phyloP scores from a whole-genome alignment of 768 basidiomycete genomes.

The Calocera viscosa region DNA sequence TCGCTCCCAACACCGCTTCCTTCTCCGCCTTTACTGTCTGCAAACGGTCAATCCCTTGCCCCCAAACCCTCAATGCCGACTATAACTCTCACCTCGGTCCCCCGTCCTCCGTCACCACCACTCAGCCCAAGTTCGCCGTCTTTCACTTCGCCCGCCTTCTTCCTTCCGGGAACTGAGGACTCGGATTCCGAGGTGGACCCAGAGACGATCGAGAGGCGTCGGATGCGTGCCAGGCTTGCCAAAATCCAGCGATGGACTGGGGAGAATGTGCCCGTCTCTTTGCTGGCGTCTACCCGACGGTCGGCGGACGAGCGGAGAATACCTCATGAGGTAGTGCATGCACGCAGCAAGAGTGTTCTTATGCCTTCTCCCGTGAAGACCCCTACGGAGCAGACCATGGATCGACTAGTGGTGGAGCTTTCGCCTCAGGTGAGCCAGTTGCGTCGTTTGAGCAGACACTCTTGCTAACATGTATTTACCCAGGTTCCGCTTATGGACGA shows the following conservation, averaged over 20 bases:
- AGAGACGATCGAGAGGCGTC: not conserved
- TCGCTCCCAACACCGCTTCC: not conserved
- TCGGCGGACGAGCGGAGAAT: not conserved
- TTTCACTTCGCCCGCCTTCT: not conserved
- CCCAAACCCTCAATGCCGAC: not conserved
- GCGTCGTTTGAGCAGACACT: no score
- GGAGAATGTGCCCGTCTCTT: not conserved
- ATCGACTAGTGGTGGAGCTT: not conserved
- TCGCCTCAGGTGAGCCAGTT: not conserved
- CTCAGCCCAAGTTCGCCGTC: not conserved
- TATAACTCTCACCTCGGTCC: not conserved
- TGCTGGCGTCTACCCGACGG: not conserved
- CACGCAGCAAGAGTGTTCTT: conserved; percentile 2
- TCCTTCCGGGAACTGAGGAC: not conserved
- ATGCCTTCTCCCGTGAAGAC: not conserved
- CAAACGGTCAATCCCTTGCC: not conserved
- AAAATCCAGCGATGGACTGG: not conserved
- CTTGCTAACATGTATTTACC: no score
- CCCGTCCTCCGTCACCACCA: conserved; percentile 1
- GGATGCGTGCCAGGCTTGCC: not conserved
- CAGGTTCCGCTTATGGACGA: no score
- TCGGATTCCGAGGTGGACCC: not conserved
- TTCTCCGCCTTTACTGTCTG: not conserved
- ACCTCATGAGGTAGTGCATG: not conserved
- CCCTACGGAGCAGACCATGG: not conserved